phyloP scores from a whole-genome alignment of 1,284 basidiomycete genomes.

The Rhodofomes roseus region DNA sequence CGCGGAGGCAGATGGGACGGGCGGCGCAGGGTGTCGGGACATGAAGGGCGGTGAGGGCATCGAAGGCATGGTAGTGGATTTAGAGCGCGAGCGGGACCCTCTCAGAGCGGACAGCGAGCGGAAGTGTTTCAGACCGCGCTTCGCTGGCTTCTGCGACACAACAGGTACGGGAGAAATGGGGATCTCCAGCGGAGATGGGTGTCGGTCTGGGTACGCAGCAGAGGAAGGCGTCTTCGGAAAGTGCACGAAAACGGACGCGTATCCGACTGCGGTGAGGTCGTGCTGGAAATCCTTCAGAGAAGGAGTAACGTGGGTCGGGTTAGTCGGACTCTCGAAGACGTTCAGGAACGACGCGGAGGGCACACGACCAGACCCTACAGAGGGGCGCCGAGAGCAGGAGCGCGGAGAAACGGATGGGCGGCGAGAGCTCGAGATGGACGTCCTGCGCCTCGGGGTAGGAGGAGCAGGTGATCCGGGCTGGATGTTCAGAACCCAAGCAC shows the following conservation, averaged over 20 bases:
- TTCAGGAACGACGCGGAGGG: slow-evolving; percentile 43
- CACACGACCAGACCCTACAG: slow-evolving; percentile 26
- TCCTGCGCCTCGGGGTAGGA: slow-evolving; percentile 22
- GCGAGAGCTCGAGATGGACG: slow-evolving; percentile 30
- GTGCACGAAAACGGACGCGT: slow-evolving; percentile 61
- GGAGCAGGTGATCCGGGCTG: slow-evolving; percentile 66
- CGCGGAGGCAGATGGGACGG: not conserved
- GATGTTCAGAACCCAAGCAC: slow-evolving; percentile 56
- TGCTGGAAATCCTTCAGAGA: slow-evolving; percentile 39
- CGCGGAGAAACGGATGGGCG: slow-evolving; percentile 25
- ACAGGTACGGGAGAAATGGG: not conserved
- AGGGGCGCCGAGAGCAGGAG: slow-evolving; percentile 32
- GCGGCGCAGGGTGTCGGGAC: not conserved
- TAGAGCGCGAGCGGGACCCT: slow-evolving; percentile 21
- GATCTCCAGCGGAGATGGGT: slow-evolving; percentile 9
- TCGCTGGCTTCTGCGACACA: slow-evolving; percentile 15
- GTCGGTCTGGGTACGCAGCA: slow-evolving; percentile 13
- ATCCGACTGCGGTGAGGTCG: slow-evolving; percentile 57
- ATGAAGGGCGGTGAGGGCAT: slow-evolving; percentile 13
- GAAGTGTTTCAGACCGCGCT: slow-evolving; percentile 25
- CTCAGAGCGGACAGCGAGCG: slow-evolving; percentile 25
- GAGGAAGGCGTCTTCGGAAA: slow-evolving; percentile 40
- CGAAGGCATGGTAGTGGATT: slow-evolving; percentile 19
- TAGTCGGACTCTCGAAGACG: slow-evolving; percentile 34
- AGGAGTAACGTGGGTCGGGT: slow-evolving; percentile 28